These are phyloP conservation scores for Daldinia childiae DNA, from an alignment of 495 filamentous ascomycete genomes.

Conservation along the genomic window DNA sequence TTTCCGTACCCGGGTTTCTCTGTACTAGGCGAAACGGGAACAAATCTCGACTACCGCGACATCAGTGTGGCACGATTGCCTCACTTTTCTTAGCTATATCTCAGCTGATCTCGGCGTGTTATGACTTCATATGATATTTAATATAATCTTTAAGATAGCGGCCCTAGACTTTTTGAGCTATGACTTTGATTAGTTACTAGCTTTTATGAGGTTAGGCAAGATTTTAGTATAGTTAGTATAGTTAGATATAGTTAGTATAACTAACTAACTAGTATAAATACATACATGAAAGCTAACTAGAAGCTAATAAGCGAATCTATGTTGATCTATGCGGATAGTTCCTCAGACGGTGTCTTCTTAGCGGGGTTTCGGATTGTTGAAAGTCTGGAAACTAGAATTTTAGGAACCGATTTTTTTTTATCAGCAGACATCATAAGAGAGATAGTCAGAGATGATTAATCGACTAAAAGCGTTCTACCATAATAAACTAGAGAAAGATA, in stretches of 20 bases:
- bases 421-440: not conserved
- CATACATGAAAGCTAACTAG: not conserved
- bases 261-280: too few relatives aligned
- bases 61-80: slow-evolving; percentile 21
- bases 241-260: too few relatives aligned
- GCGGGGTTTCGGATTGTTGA: slow-evolving; percentile 26
- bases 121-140: slow-evolving; percentile 11
- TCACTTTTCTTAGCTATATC: slow-evolving; percentile 31
- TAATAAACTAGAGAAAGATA: not conserved
- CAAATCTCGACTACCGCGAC: slow-evolving; percentile 8
- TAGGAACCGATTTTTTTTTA: not conserved
- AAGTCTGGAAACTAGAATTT: not conserved
- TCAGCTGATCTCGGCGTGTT: slow-evolving; percentile 36
- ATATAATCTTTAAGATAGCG: slow-evolving; percentile 19
- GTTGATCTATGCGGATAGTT: slow-evolving; percentile 25
- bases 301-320: slow-evolving; percentile 12
- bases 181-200: slow-evolving; percentile 30
- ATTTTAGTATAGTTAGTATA: not conserved
- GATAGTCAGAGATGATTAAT: not conserved
- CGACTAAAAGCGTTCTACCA: not conserved
- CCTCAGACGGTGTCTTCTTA: slow-evolving; percentile 30
- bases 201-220: slow-evolving; percentile 18
- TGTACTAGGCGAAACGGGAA: not conserved
- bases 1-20: not conserved
- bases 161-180: slow-evolving; percentile 25